Evolutionary conservation across 257 asterid species (phyloP).

Genomic region (Linaria vulgaris): DNA sequence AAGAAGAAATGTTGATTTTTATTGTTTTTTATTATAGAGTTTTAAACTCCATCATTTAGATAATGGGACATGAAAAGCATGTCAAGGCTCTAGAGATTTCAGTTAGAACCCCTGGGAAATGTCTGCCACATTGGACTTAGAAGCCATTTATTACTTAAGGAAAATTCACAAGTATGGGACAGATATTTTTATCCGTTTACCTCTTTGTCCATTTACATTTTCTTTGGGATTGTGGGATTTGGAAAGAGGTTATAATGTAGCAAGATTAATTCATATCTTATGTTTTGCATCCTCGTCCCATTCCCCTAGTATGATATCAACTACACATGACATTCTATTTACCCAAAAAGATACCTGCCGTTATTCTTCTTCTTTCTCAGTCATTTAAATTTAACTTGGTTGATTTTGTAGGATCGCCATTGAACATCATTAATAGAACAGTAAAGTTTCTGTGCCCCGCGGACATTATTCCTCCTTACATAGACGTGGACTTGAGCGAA

Average conservation of each 20-base stretch:
- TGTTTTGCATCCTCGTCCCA: not conserved
- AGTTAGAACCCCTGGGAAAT: not conserved
- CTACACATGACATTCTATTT: not conserved
- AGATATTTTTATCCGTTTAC: not conserved
- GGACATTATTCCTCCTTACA: slow-evolving; percentile 80
- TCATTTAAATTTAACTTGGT: not conserved
- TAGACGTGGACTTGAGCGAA: slow-evolving; percentile 86
- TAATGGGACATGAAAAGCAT: no score
- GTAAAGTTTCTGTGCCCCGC: slow-evolving; percentile 83
- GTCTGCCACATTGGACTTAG: not conserved
- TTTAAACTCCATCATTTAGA: not conserved
- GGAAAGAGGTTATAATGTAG: no score
- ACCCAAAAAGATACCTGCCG: not conserved
- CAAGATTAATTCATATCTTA: no score
- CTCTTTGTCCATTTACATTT: not conserved
- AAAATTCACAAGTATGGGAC: not conserved
- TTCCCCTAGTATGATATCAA: not conserved
- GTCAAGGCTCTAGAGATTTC: not conserved
- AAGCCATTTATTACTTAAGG: not conserved
- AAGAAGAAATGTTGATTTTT: not conserved
- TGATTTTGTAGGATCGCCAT: slow-evolving; percentile 57
- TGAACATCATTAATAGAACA: slow-evolving; percentile 79
- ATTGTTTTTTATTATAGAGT: not conserved
- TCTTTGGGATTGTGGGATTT: not conserved
- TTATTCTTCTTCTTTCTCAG: not conserved